Conservation (phyloP, 768 basidiomycete species). For the Rhizopogon roseolus region DNA sequence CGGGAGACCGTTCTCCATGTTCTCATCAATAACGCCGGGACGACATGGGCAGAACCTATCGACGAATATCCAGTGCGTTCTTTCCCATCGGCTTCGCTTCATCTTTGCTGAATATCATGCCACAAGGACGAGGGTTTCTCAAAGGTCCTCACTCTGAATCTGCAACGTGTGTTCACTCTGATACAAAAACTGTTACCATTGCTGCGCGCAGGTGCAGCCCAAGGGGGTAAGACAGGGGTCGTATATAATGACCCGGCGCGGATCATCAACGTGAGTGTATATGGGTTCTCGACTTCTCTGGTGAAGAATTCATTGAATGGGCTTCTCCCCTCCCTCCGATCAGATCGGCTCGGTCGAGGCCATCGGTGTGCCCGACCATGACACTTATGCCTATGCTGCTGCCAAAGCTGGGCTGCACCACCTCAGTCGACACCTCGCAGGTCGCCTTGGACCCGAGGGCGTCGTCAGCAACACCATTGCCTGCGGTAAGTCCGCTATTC, state of each 20-base stretch:
- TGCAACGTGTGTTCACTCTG: conserved; percentile 60
- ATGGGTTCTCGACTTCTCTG: background rate
- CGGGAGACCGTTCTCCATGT: conserved; percentile 52
- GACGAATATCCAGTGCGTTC: conserved; percentile 40
- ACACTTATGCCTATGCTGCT: conserved; percentile 63
- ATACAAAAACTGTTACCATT: conserved; percentile 59
- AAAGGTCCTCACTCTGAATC: conserved; percentile 57
- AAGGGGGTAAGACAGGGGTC: conserved; percentile 31
- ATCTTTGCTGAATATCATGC: conserved; percentile 1
- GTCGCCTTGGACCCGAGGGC: conserved; percentile 49
- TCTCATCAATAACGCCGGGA: conserved; percentile 63
- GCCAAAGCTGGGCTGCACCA: conserved; percentile 63
- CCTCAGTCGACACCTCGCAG: conserved; percentile 52
- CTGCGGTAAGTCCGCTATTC: conserved; percentile 36
- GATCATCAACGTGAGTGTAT: conserved; percentile 52
- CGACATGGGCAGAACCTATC: conserved; percentile 47
- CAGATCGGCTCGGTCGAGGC: conserved; percentile 66
- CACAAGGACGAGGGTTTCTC: conserved; percentile 50
- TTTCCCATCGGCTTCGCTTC: conserved; percentile 5
- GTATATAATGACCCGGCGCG: conserved; percentile 44
- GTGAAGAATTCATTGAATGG: background rate
- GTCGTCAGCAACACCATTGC: conserved; percentile 63
- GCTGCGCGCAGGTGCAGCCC: conserved; percentile 40
- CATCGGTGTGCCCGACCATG: conserved; percentile 43
- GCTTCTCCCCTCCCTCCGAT: background rate